These are phyloP conservation scores for Tulasnella sp. DNA, from an alignment of 768 basidiomycete species.

Conservation along the genomic window DNA sequence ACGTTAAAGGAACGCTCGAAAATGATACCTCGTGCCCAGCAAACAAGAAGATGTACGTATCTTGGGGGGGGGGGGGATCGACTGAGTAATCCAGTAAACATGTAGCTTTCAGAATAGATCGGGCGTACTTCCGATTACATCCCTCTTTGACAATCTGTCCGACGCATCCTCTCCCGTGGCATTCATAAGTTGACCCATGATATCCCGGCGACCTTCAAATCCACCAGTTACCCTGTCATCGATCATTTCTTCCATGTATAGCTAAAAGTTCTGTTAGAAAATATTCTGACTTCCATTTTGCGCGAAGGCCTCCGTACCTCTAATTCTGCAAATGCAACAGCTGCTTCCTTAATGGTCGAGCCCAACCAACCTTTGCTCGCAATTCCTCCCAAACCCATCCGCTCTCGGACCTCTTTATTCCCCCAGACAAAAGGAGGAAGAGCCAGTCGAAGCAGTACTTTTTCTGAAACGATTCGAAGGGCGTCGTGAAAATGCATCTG, in stretches of 20 bases:
- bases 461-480: background rate
- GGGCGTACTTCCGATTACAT: constrained; percentile 25
- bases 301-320: background rate
- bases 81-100: background rate
- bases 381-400: background rate
- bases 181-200: constrained; percentile 4
- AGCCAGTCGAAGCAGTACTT: background rate
- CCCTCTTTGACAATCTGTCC: background rate
- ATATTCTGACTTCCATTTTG: background rate
- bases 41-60: constrained; percentile 22
- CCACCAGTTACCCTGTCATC: background rate
- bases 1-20: background rate
- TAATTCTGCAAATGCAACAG: constrained; percentile 9
- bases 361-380: constrained; percentile 20
- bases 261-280: background rate
- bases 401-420: background rate
- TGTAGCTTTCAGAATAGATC: too few relatives aligned
- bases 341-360: background rate
- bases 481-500: constrained; percentile 22
- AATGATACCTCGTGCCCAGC: constrained; percentile 25
- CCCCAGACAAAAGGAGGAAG: constrained; percentile 17
- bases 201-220: background rate
- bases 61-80: background rate
- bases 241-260: constrained; percentile 25
- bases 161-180: constrained; percentile 19